Percentiles rank a stretch among this genome's conserved stretches.
These are phyloP conservation scores for Ehretia macrophylla DNA, from an alignment of 257 asterid genomes.

Conservation along the genomic window DNA sequence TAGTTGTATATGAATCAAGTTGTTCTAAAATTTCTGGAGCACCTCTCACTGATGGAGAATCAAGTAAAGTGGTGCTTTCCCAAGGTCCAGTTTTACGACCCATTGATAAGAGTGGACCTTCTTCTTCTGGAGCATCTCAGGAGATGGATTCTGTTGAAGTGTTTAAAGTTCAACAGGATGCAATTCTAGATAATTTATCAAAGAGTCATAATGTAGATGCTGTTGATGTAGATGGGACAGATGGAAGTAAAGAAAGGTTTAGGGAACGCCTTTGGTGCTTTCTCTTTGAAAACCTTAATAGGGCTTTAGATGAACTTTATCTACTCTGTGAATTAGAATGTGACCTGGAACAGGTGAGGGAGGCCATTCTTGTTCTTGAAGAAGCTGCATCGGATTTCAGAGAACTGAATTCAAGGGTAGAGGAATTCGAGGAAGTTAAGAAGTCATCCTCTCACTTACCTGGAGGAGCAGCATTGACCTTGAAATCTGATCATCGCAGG, in stretches of 20 bases:
- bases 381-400: constrained; percentile 94
- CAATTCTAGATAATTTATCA: constrained; percentile 32
- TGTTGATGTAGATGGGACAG: constrained; percentile 36
- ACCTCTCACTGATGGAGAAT: constrained; percentile 21
- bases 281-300: constrained; percentile 94
- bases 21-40: constrained; percentile 17
- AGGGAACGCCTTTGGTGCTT: constrained; percentile 98
- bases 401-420: constrained; percentile 79
- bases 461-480: constrained; percentile 50
- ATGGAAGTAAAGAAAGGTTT: constrained; percentile 92
- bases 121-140: constrained; percentile 25
- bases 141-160: constrained; percentile 31
- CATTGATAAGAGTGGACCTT: constrained; percentile 28
- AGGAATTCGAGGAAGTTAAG: constrained; percentile 79
- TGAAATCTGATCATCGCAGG: constrained; percentile 94
- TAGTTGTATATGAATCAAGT: constrained; percentile 15
- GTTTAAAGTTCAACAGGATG: constrained; percentile 24
- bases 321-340: constrained; percentile 99
- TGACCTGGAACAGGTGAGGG: constrained; percentile 90
- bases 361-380: constrained; percentile 93
- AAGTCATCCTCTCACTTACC: constrained; percentile 48
- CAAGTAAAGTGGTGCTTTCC: constrained; percentile 17
- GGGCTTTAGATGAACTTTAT: constrained; percentile 96
- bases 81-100: constrained; percentile 15
- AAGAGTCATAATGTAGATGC: constrained; percentile 32